phyloP scores from a whole-genome alignment of 495 filamentous ascomycete species.

The Halenospora varia region DNA sequence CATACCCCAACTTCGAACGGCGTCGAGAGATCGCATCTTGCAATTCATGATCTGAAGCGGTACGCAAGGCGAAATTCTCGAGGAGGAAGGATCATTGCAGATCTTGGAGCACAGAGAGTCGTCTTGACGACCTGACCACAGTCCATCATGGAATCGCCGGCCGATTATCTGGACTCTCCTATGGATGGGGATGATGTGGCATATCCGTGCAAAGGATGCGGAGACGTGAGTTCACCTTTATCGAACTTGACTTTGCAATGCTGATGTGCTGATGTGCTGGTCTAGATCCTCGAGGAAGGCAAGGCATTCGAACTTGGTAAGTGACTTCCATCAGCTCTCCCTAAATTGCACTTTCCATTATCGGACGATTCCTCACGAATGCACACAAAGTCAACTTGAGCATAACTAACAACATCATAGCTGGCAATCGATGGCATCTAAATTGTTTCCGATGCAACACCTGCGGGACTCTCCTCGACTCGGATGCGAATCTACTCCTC shows the following conservation, averaged over 20 bases:
- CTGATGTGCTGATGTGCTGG: slow-evolving; percentile 9
- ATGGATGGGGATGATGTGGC: slow-evolving; percentile 84
- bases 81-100: slow-evolving; percentile 16
- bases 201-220: slow-evolving; percentile 96
- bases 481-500: slow-evolving; percentile 94
- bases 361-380: background rate
- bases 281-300: slow-evolving; percentile 91
- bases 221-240: slow-evolving; percentile 63
- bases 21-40: slow-evolving; percentile 18
- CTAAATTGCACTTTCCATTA: background rate
- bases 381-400: background rate
- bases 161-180: slow-evolving; percentile 70
- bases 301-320: slow-evolving; percentile 97
- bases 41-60: slow-evolving; percentile 20
- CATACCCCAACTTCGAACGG: slow-evolving; percentile 1
- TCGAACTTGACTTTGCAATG: too few relatives aligned
- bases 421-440: slow-evolving; percentile 98
- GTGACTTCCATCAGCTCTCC: slow-evolving; percentile 28
- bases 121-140: slow-evolving; percentile 7
- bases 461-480: slow-evolving; percentile 92
- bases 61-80: slow-evolving; percentile 11
- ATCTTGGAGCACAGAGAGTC: slow-evolving; percentile 7
- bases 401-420: slow-evolving; percentile 41
- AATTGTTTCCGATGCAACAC: slow-evolving; percentile 99
- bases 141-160: slow-evolving; percentile 50